Percentiles rank a stretch among this genome's conserved stretches.
Conservation (phyloP, 768 basidiomycete species). For the Tephrocybe rancida region DNA sequence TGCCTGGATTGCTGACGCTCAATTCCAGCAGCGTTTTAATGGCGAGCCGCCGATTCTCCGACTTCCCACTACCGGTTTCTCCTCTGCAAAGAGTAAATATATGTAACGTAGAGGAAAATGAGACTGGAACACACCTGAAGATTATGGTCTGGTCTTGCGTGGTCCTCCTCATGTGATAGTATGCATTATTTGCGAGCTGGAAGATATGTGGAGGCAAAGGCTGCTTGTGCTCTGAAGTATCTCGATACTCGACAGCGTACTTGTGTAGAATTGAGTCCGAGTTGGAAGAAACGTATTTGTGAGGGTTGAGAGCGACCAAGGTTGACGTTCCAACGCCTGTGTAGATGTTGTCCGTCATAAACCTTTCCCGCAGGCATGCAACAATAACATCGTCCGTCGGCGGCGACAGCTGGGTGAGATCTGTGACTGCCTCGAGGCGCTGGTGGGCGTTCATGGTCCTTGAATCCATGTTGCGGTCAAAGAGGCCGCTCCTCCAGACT, state of each 20-base stretch:
- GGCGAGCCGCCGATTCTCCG: constrained; percentile 85
- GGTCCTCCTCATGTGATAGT: constrained; percentile 95
- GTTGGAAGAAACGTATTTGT: constrained; percentile 85
- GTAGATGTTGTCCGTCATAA: constrained; percentile 84
- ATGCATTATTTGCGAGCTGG: constrained; percentile 87
- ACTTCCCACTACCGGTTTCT: constrained; percentile 92
- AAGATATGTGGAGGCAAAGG: constrained; percentile 86
- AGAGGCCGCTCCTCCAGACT: constrained; percentile 10
- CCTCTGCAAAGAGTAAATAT: constrained; percentile 54
- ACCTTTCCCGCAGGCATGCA: constrained; percentile 82
- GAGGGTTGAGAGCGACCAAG: constrained; percentile 89
- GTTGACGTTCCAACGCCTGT: constrained; percentile 70
- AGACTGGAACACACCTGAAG: constrained; percentile 63
- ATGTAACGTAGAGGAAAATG: neutral
- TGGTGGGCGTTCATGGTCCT: constrained; percentile 53
- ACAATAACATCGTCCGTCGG: constrained; percentile 86
- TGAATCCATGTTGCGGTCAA: constrained; percentile 30
- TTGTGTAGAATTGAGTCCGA: constrained; percentile 83
- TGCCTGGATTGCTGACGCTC: constrained; percentile 84
- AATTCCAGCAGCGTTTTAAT: constrained; percentile 94
- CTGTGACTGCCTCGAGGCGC: constrained; percentile 70
- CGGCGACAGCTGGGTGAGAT: constrained; percentile 68
- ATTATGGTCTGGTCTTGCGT: constrained; percentile 91
- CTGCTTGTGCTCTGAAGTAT: constrained; percentile 64
- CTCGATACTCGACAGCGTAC: constrained; percentile 85